phyloP scores from a whole-genome alignment of 805 yeast genomes.

The Helenozyma baotianmanensis region DNA sequence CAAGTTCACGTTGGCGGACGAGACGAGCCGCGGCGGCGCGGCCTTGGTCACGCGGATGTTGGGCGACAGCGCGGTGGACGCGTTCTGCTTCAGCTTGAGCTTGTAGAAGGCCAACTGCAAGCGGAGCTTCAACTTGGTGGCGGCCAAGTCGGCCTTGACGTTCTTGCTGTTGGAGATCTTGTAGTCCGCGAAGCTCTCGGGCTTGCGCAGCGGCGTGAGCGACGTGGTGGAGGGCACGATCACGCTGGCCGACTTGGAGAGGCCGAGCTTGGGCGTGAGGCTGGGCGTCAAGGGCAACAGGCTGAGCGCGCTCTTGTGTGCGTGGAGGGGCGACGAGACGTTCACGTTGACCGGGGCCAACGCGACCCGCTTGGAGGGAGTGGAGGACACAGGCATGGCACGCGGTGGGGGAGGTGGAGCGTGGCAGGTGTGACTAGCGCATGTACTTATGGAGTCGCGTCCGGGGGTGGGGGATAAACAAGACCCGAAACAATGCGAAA shows the following conservation, averaged over 20 bases:
- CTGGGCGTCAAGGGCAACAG: slow-evolving; percentile 17
- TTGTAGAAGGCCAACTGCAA: slow-evolving; percentile 40
- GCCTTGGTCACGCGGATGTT: slow-evolving; percentile 10
- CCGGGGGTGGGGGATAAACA: not conserved
- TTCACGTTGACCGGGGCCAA: slow-evolving; percentile 35
- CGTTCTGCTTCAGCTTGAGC: slow-evolving; percentile 21
- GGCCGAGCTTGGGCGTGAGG: slow-evolving; percentile 12
- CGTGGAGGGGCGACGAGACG: slow-evolving; percentile 15
- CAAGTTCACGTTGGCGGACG: slow-evolving; percentile 14
- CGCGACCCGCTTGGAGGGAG: slow-evolving; percentile 28
- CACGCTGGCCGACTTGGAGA: slow-evolving; percentile 14
- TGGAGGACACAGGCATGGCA: slow-evolving; percentile 13
- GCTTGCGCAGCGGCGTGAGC: slow-evolving; percentile 5
- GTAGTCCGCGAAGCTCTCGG: slow-evolving; percentile 25
- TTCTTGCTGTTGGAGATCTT: slow-evolving; percentile 18
- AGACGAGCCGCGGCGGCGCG: slow-evolving; percentile 6
- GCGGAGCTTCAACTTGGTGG: slow-evolving; percentile 40
- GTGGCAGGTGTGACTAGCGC: not conserved
- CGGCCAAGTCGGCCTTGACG: slow-evolving; percentile 37
- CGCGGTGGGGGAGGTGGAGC: not conserved
- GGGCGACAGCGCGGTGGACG: slow-evolving; percentile 12
- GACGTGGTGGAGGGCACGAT: slow-evolving; percentile 6
- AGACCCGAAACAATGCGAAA: slow-evolving; percentile 10
- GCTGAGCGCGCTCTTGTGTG: slow-evolving; percentile 8
- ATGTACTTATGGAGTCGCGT: not conserved